These are phyloP conservation scores for Dryadomyces quercivorus DNA, from an alignment of 2,329 filamentous ascomycete genomes.

Conservation along the genomic window DNA sequence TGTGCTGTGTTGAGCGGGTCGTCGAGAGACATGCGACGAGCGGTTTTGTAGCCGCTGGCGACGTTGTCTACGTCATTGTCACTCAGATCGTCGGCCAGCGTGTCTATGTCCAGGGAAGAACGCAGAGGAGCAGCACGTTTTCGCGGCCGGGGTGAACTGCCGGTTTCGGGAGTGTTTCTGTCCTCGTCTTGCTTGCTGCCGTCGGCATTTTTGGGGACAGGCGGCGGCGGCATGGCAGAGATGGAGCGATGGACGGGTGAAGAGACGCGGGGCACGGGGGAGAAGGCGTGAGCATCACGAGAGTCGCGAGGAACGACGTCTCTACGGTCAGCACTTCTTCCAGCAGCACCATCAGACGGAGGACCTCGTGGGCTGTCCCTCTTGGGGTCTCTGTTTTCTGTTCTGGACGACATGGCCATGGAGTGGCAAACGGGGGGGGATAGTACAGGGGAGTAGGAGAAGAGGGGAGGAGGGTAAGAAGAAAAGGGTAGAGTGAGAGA, in stretches of 20 bases:
- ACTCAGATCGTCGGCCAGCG: conserved; percentile 14
- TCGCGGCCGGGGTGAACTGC: conserved; percentile 9
- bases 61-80: not conserved
- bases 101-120: conserved; percentile 22
- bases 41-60: not conserved
- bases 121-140: conserved; percentile 36
- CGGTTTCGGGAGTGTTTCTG: not conserved
- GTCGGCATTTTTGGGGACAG: not conserved
- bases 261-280: not conserved
- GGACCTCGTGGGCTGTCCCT: not conserved
- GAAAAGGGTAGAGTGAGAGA: not conserved
- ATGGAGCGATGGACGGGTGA: not conserved
- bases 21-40: not conserved
- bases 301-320: not conserved
- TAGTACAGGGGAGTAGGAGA: not conserved
- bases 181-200: not conserved
- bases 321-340: not conserved
- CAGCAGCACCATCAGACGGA: not conserved
- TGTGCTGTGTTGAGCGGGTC: not conserved
- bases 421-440: not conserved
- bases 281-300: not conserved
- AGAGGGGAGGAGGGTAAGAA: not conserved
- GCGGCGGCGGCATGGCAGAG: not conserved
- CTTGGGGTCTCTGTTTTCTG: not conserved
- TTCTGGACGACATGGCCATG: not conserved